Conservation (phyloP, 768 basidiomycete genomes). For the Lepiota venenata region DNA sequence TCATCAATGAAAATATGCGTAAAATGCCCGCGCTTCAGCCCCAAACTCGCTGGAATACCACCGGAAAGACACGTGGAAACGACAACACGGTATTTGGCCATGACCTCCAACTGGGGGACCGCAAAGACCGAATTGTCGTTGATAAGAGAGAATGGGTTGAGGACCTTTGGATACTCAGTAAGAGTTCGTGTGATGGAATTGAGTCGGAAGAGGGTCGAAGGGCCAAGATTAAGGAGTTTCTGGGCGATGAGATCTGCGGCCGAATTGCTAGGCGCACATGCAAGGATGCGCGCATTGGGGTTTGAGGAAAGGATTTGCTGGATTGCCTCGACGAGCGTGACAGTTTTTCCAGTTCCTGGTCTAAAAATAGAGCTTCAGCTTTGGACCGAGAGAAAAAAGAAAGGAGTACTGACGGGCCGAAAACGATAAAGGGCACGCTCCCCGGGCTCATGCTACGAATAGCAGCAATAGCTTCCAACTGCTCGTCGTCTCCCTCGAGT, state of each 20-base stretch:
- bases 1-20: conserved; percentile 63
- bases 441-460: conserved; percentile 44
- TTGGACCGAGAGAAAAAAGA: background rate
- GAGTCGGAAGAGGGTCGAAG: conserved; percentile 45
- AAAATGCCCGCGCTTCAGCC: conserved; percentile 51
- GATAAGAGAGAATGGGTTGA: conserved; percentile 34
- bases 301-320: conserved; percentile 44
- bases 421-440: conserved; percentile 53
- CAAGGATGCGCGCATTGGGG: conserved; percentile 46
- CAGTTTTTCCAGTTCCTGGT: conserved; percentile 66
- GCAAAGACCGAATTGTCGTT: conserved; percentile 42
- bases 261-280: conserved; percentile 66
- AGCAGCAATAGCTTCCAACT: conserved; percentile 47
- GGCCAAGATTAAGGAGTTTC: conserved; percentile 34
- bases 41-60: conserved; percentile 43
- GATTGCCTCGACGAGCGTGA: conserved; percentile 63
- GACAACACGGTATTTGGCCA: conserved; percentile 47
- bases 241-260: conserved; percentile 59
- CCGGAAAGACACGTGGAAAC: conserved; percentile 58
- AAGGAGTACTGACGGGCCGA: conserved; percentile 53
- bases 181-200: conserved; percentile 45
- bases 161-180: conserved; percentile 30
- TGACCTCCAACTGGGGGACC: conserved; percentile 35
- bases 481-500: conserved; percentile 41
- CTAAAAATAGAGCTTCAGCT: conserved; percentile 22